Evolutionary conservation across 495 filamentous ascomycete species (phyloP), one percentile per base, ranked within the genome.

Genomic region (Wilcoxina mikolae): DNA sequence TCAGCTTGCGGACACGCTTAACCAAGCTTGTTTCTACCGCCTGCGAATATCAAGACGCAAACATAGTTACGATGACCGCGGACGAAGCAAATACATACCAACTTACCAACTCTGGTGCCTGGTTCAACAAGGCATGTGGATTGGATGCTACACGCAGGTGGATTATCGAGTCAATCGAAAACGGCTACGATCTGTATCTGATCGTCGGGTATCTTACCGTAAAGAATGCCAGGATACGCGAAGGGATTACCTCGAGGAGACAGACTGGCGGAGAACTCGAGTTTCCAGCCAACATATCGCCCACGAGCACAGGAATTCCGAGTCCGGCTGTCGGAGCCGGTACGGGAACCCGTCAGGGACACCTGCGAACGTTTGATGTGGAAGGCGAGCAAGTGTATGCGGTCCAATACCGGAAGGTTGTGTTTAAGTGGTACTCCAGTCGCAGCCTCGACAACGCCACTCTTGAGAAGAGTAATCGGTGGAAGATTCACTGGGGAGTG

Each of bases 351-450:
- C 10, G 10, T 4, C 27, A 12, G 7, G 23, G 29, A 9, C 15
- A 48, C 15, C 26, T 33, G 20, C 26, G 26, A 11, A 51, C 38
- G 5, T 57, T 58, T 39, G 20, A 24, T 33, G 44, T 45, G 3
- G 41, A 42, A 4, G 56, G 56, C n/a, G 56, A 58, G 17, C 56
- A 55, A 1, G 55, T 60, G 12, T 60, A 56, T 35, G 58, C 58
- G 3, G 39, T 60, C 7, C 51, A 51, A 17, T 60, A 60, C 31
- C 39, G 45, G 10, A 60, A 60, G 22, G 35, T 60, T 3, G 43
- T 22, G 29, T 60, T 60, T 20, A 56, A 46, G 48, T 50, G 43
- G 28, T 42, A 33, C 3, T 47, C 33, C 1, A 59, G 46, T 12
- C 48, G 44, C 11, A 51, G 18, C 2, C 12, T 60, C 24, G 42